Evolutionary conservation across 306 rosid species (phyloP), one percentile per base, ranked within the genome.

Genomic region (Dryas octopetala): DNA sequence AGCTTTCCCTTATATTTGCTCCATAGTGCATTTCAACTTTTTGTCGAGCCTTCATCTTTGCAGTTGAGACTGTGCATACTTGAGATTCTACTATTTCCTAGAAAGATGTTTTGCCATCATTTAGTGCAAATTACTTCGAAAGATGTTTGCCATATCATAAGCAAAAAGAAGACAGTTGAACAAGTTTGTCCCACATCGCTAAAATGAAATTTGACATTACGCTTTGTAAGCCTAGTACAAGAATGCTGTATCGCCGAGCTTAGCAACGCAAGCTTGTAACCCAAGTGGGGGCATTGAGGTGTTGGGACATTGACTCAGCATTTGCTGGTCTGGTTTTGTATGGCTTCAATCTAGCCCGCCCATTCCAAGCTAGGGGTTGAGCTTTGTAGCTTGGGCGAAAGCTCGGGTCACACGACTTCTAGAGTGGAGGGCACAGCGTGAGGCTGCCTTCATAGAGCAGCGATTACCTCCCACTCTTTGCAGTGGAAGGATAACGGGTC

Each of bases 161-260:
- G 19, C 0, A 47, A 9, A 47, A 11, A 11, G 50, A 47, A 47
- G 50, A 47, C 10, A 47, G 50, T 47, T 7, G 14, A 8, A 12
- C 51, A 1, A 9, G 51, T 48, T 19, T 8, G 4, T 48, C 51
- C 51, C 51, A 48, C 51, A 48, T 48, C 51, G 51, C 9, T 0
- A 48, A 9, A 48, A 48, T 48, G 4, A 48, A 48, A 8, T 12
- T 47, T 8, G 51, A 48, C 12, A 3, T 2, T 12, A 9, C 51
- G 15, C 40, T 58, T 9, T 11, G 23, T 58, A 58, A 7, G 0
- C 0, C 38, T 23, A 17, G 9, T 9, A 4, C 15, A 3, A 8
- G 0, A 0, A 1, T 0, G 0, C 0, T 0, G 0, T 0, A 2
- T 0, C 0, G 65, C n/a, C n/a, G 44, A 28, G 17, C 45, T 60